A percentile compares a stretch with the other conserved stretches of the same genome.
Evolutionary conservation across 1,139 yeast species (phyloP).

Genomic region (Magnusiomyces sp.): DNA sequence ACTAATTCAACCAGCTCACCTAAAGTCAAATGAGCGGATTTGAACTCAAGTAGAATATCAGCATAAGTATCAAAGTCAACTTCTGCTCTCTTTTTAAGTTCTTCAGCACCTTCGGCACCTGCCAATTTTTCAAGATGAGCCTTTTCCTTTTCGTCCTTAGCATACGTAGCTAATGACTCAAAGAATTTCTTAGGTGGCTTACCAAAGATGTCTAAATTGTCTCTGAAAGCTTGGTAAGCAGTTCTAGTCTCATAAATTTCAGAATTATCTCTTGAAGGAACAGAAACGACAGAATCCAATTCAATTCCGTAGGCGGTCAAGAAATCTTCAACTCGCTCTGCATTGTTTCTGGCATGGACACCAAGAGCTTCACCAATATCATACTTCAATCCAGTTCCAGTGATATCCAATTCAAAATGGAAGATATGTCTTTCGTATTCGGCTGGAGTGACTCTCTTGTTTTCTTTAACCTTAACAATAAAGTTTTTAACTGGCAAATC

Average conservation of each 20-base stretch:
- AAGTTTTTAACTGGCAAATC: conserved; percentile 82
- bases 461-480: conserved; percentile 83
- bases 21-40: conserved; percentile 74
- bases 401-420: conserved; percentile 89
- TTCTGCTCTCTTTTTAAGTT: conserved; percentile 78
- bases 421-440: conserved; percentile 92
- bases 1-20: conserved; percentile 63
- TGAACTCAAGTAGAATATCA: conserved; percentile 73
- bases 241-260: conserved; percentile 61
- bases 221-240: conserved; percentile 68
- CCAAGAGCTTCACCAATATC: conserved; percentile 97
- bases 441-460: conserved; percentile 83
- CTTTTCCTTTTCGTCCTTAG: conserved; percentile 61
- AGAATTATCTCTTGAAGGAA: conserved; percentile 61
- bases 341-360: conserved; percentile 80
- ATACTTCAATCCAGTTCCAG: conserved; percentile 86
- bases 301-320: conserved; percentile 63
- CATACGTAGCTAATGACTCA: conserved; percentile 69
- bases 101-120: conserved; percentile 76
- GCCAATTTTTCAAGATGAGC: conserved; percentile 54
- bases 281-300: conserved; percentile 57
- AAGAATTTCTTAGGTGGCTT: conserved; percentile 94
- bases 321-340: conserved; percentile 57
- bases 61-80: conserved; percentile 74
- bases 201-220: conserved; percentile 81